These are phyloP conservation scores for Aspergillus quadricinctus DNA, from an alignment of 2,329 filamentous ascomycete species.

Conservation along the genomic window DNA sequence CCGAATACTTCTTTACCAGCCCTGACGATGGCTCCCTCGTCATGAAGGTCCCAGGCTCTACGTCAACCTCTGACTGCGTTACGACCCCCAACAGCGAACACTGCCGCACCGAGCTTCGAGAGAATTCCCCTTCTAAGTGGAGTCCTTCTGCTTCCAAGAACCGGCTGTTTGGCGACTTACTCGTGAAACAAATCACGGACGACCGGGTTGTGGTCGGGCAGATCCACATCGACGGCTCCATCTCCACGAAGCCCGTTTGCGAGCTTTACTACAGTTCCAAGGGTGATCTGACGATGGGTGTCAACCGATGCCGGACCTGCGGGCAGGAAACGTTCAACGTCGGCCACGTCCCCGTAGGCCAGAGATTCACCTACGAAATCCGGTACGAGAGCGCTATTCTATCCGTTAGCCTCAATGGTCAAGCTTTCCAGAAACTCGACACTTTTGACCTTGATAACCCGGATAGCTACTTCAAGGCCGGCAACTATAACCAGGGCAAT, in stretches of 20 bases:
- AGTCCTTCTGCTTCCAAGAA: conserved; percentile 31
- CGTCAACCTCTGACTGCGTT: conserved; percentile 30
- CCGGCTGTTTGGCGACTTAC: conserved; percentile 5
- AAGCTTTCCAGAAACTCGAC: conserved; percentile 19
- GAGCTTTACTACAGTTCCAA: too few species aligned
- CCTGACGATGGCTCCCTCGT: conserved; percentile 31
- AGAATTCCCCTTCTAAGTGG: conserved; percentile 29
- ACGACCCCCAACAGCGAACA: conserved; percentile 40
- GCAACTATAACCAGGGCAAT: conserved; percentile 37
- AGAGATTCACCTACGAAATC: conserved; percentile 37
- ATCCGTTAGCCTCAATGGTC: conserved; percentile 27
- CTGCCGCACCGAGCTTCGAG: conserved; percentile 43
- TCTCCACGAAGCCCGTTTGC: too few species aligned
- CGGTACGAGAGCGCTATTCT: conserved; percentile 33
- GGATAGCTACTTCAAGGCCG: conserved; percentile 37
- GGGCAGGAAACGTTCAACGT: too few species aligned
- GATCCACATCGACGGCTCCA: too few species aligned
- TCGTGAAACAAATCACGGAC: too few species aligned
- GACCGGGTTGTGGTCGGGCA: too few species aligned
- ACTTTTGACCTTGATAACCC: conserved; percentile 28
- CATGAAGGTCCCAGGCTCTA: conserved; percentile 39
- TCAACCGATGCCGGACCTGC: too few species aligned
- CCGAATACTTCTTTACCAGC: conserved; percentile 36
- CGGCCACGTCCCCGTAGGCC: conserved; percentile 7
- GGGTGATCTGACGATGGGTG: too few species aligned